Percentiles rank a stretch among this genome's conserved stretches.
Evolutionary conservation across 2,329 filamentous ascomycete species (phyloP).

Genomic region (Fusarium lateritium): DNA sequence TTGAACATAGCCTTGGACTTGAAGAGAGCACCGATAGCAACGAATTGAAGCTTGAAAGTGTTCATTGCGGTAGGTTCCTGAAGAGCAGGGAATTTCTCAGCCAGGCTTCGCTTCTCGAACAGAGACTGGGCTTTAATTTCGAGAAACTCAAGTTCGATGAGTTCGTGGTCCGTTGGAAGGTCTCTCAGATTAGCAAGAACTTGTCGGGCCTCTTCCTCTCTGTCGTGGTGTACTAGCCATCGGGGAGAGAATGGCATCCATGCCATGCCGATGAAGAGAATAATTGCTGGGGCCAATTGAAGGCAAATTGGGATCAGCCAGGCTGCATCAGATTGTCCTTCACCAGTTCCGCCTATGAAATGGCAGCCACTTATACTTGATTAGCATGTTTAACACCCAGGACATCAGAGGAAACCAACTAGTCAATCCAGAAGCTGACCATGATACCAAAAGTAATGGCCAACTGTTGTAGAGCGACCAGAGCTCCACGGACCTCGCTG

Average conservation of each 20-base stretch:
- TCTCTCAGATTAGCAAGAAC: constrained; percentile 75
- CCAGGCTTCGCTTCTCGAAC: constrained; percentile 74
- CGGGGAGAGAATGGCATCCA: constrained; percentile 86
- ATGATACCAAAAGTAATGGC: constrained; percentile 75
- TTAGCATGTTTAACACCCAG: background rate
- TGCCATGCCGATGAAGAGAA: constrained; percentile 79
- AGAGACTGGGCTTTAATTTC: constrained; percentile 85
- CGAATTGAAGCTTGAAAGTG: constrained; percentile 77
- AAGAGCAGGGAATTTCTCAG: constrained; percentile 21
- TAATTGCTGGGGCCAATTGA: constrained; percentile 76
- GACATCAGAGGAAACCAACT: constrained; percentile 51
- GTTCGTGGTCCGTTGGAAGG: constrained; percentile 71
- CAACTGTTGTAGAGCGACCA: constrained; percentile 65
- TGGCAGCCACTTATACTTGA: constrained; percentile 66
- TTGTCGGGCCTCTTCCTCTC: constrained; percentile 76
- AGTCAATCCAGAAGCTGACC: constrained; percentile 75
- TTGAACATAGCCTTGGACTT: constrained; percentile 76
- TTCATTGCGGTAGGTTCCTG: constrained; percentile 55
- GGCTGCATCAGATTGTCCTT: constrained; percentile 73
- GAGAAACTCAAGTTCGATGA: constrained; percentile 82
- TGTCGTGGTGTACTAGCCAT: constrained; percentile 79
- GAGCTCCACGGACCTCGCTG: constrained; percentile 58
- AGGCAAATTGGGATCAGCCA: constrained; percentile 83
- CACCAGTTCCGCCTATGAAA: constrained; percentile 71
- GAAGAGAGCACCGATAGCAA: constrained; percentile 76